Evolutionary conservation across 2,329 filamentous ascomycete species (phyloP).

Genomic region (Ascochyta koolunga): DNA sequence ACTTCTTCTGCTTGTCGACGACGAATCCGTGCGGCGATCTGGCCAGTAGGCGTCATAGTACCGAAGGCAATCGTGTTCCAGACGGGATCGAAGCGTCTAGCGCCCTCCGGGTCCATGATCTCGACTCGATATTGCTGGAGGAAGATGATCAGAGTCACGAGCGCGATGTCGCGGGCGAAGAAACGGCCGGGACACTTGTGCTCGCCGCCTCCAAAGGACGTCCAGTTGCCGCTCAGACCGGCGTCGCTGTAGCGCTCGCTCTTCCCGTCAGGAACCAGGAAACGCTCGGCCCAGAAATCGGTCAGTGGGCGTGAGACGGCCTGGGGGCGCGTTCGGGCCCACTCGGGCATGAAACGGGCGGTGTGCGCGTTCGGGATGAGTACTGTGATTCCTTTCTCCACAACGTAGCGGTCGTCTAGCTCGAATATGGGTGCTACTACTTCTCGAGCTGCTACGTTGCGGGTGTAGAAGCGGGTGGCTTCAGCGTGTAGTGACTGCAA

Average conservation of each 20-base stretch:
- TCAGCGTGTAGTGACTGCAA: conserved; percentile 26
- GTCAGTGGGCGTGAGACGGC: conserved; percentile 6
- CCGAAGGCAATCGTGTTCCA: conserved; percentile 1
- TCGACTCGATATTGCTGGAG: background rate
- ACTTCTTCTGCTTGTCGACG: too few species aligned
- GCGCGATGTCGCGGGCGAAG: conserved; percentile 22
- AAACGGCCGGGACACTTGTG: conserved; percentile 27
- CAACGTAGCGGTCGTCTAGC: conserved; percentile 20
- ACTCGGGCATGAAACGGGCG: conserved; percentile 12
- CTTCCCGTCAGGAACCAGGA: conserved; percentile 1
- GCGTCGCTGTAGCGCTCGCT: conserved; percentile 21
- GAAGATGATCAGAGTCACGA: conserved; percentile 10
- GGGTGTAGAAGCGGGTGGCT: conserved; percentile 16
- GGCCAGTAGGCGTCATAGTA: background rate
- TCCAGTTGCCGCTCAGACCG: conserved; percentile 22
- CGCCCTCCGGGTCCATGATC: background rate
- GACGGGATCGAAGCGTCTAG: conserved; percentile 1
- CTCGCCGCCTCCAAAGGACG: conserved; percentile 23
- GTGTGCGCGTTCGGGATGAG: conserved; percentile 17
- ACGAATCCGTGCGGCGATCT: background rate
- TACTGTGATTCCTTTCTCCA: conserved; percentile 17
- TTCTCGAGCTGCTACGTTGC: conserved; percentile 11
- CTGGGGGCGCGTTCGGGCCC: background rate
- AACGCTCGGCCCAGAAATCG: conserved; percentile 25
- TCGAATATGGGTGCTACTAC: conserved; percentile 9